Conservation (phyloP, 2,329 filamentous ascomycete species). For the Chrysoporthe cubensis region DNA sequence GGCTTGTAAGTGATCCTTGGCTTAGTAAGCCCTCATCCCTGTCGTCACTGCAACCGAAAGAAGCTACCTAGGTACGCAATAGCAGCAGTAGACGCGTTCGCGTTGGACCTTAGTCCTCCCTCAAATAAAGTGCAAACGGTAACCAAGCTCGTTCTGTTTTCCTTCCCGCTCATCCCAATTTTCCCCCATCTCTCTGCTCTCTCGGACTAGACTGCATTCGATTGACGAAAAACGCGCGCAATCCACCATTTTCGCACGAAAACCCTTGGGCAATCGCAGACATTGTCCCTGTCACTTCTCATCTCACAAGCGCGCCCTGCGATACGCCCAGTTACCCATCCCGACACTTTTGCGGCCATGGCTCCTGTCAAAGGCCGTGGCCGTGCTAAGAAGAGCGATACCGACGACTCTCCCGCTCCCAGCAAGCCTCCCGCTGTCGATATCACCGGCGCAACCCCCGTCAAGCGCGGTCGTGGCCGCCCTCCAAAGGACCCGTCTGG, state of each 20-base stretch:
- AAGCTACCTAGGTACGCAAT: background rate
- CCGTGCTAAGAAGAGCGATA: slow-evolving; percentile 22
- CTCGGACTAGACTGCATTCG: background rate
- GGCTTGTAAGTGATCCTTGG: background rate
- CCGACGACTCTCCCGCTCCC: background rate
- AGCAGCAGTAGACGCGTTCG: slow-evolving; percentile 1
- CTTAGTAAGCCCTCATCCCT: background rate
- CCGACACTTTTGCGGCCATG: slow-evolving; percentile 8
- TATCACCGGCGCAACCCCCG: slow-evolving; percentile 15
- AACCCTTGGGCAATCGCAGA: background rate
- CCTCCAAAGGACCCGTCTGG: slow-evolving; percentile 20
- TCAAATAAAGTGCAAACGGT: background rate
- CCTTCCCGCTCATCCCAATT: background rate
- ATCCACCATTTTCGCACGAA: background rate
- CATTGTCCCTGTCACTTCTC: background rate
- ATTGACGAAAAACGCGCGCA: background rate
- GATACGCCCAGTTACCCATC: background rate
- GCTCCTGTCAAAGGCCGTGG: slow-evolving; percentile 28
- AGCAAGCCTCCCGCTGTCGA: background rate
- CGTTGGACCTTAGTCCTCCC: slow-evolving; percentile 1
- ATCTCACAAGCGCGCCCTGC: background rate
- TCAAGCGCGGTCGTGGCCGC: slow-evolving; percentile 21
- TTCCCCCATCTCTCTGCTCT: background rate
- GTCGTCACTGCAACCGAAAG: background rate
- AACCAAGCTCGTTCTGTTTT: background rate